Percentiles rank a stretch among this genome's conserved stretches.
phyloP scores from a whole-genome alignment of 768 basidiomycete genomes.

The Tylopilus subfusipes region DNA sequence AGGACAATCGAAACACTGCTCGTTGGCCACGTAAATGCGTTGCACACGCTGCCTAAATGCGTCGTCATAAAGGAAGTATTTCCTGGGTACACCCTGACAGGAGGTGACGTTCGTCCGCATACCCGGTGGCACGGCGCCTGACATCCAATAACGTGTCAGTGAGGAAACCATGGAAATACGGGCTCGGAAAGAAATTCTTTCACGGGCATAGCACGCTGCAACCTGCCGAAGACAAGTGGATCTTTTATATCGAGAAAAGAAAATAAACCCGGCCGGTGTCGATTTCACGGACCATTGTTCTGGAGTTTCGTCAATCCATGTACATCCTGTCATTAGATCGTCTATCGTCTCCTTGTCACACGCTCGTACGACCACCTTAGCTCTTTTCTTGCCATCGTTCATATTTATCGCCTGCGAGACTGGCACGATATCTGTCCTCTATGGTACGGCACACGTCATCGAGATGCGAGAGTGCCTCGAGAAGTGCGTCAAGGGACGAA shows the following conservation, averaged over 20 bases:
- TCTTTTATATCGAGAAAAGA: slow-evolving; percentile 18
- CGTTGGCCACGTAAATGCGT: slow-evolving; percentile 15
- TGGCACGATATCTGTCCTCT: slow-evolving; percentile 62
- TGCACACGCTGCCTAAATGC: slow-evolving; percentile 12
- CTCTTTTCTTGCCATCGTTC: slow-evolving; percentile 66
- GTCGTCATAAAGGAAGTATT: slow-evolving; percentile 10
- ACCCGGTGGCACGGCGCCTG: neutral
- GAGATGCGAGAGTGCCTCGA: slow-evolving; percentile 72
- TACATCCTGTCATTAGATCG: neutral
- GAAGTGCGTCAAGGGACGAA: slow-evolving; percentile 80
- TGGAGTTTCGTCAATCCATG: neutral
- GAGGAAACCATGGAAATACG: slow-evolving; percentile 28
- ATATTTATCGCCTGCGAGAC: slow-evolving; percentile 50
- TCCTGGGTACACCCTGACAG: slow-evolving; percentile 19
- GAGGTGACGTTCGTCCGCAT: slow-evolving; percentile 7
- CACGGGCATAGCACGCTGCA: slow-evolving; percentile 16
- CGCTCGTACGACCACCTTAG: neutral
- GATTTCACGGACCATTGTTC: neutral
- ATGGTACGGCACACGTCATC: slow-evolving; percentile 72
- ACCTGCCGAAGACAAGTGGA: slow-evolving; percentile 28
- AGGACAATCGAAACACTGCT: slow-evolving; percentile 26
- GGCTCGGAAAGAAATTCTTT: slow-evolving; percentile 26
- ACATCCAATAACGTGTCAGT: slow-evolving; percentile 12
- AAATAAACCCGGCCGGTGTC: neutral
- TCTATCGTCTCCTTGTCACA: slow-evolving; percentile 35